phyloP scores from a whole-genome alignment of 306 rosid genomes.

The Gastrolobium villosum region DNA sequence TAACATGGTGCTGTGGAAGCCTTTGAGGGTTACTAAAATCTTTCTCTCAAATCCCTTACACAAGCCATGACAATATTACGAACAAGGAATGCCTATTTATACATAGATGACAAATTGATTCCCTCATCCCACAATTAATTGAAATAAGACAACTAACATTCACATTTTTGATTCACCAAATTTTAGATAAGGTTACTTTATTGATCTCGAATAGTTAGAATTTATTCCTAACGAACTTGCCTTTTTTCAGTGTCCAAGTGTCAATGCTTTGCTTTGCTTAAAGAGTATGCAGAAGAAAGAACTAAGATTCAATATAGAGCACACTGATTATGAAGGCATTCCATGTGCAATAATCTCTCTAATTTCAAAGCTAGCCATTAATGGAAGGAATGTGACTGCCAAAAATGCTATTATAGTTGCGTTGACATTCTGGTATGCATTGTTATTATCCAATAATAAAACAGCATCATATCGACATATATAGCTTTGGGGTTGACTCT shows the following conservation, averaged over 20 bases:
- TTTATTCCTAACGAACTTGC: neutral
- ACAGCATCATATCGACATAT: neutral
- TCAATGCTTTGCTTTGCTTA: neutral
- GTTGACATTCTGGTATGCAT: slow-evolving; percentile 18
- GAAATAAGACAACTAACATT: neutral
- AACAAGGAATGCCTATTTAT: neutral
- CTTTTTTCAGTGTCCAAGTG: neutral
- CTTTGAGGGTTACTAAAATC: neutral
- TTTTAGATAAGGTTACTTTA: slow-evolving; percentile 23
- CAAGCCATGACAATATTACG: neutral
- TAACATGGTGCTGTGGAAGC: neutral
- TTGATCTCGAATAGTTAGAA: neutral
- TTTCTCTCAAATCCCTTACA: neutral
- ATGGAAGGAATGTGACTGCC: no score
- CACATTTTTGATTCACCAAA: neutral
- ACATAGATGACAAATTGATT: neutral
- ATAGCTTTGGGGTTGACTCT: neutral
- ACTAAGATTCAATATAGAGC: no score
- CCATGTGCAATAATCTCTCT: neutral
- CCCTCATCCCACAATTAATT: neutral
- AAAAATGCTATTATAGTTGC: neutral
- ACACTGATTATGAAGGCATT: no score
- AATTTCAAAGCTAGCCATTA: neutral
- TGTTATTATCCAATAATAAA: neutral
- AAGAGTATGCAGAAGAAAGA: no score